Conservation (phyloP, 1,284 basidiomycete species). For the Papiliotrema flavescens region DNA sequence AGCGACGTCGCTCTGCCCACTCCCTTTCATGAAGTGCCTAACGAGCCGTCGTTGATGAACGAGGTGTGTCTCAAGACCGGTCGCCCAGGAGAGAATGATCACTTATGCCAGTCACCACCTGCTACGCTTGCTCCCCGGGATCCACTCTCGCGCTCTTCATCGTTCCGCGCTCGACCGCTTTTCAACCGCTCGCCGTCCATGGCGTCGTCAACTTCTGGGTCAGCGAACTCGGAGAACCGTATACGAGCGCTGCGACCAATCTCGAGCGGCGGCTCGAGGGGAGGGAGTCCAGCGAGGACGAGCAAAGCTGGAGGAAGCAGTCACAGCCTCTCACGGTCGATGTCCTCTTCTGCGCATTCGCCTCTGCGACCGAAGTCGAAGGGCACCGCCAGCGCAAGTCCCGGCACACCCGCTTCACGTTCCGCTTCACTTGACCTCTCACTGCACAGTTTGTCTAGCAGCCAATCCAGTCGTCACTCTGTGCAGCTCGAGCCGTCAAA, state of each 20-base stretch:
- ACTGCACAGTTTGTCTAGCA: background rate
- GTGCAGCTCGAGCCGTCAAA: background rate
- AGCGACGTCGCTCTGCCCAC: slow-evolving; percentile 17
- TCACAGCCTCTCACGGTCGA: background rate
- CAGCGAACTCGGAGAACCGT: slow-evolving; percentile 1
- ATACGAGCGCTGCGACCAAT: slow-evolving; percentile 12
- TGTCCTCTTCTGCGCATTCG: background rate
- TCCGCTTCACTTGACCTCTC: background rate
- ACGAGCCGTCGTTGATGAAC: background rate
- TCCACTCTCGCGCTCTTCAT: background rate
- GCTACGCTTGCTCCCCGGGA: slow-evolving; percentile 4
- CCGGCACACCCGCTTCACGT: too few relatives aligned
- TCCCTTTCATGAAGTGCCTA: background rate
- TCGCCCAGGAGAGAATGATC: background rate
- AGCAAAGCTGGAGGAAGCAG: too few relatives aligned
- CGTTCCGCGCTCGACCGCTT: background rate
- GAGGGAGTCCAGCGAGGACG: background rate
- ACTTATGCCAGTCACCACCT: background rate
- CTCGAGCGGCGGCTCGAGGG: slow-evolving; percentile 8
- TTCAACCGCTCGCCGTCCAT: background rate
- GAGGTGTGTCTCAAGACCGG: background rate
- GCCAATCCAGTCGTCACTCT: background rate
- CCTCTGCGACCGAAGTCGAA: too few relatives aligned
- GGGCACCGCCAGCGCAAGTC: too few relatives aligned
- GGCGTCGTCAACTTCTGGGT: slow-evolving; percentile 1